Evolutionary conservation across 768 basidiomycete species (phyloP).

Genomic region (Fomitopsis serialis): DNA sequence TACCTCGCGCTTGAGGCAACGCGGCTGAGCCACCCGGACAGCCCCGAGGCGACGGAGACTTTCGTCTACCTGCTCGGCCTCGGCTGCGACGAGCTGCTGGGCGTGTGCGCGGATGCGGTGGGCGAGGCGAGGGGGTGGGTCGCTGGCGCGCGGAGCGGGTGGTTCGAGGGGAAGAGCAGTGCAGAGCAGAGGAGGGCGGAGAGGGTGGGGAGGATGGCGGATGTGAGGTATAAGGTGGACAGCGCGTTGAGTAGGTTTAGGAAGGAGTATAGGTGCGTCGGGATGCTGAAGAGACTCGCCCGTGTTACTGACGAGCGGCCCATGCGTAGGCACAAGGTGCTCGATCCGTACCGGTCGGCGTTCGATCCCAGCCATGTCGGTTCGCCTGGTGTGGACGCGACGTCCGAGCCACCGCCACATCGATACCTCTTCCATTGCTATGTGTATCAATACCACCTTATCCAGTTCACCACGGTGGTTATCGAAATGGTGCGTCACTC

Average conservation of each 20-base stretch:
- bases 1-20: conserved; percentile 65
- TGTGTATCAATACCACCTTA: conserved; percentile 57
- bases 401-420: conserved; percentile 50
- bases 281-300: neutral
- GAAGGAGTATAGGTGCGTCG: conserved; percentile 45
- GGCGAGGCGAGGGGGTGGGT: conserved; percentile 48
- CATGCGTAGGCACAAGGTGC: conserved; percentile 37
- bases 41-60: conserved; percentile 35
- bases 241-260: conserved; percentile 41
- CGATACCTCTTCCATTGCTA: conserved; percentile 71
- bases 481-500: conserved; percentile 30
- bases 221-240: conserved; percentile 31
- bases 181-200: conserved; percentile 27
- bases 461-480: conserved; percentile 30
- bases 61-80: conserved; percentile 41
- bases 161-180: conserved; percentile 30
- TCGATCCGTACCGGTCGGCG: conserved; percentile 55
- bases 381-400: conserved; percentile 17
- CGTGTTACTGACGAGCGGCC: neutral
- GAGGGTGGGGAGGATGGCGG: conserved; percentile 32
- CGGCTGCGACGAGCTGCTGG: conserved; percentile 51
- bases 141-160: conserved; percentile 28
- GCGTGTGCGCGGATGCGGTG: conserved; percentile 35
- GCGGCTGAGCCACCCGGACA: conserved; percentile 43
- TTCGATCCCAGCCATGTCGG: conserved; percentile 35